Evolutionary conservation across 139 green algal species (phyloP).

Genomic region (Chlamydomonas eustigma): DNA sequence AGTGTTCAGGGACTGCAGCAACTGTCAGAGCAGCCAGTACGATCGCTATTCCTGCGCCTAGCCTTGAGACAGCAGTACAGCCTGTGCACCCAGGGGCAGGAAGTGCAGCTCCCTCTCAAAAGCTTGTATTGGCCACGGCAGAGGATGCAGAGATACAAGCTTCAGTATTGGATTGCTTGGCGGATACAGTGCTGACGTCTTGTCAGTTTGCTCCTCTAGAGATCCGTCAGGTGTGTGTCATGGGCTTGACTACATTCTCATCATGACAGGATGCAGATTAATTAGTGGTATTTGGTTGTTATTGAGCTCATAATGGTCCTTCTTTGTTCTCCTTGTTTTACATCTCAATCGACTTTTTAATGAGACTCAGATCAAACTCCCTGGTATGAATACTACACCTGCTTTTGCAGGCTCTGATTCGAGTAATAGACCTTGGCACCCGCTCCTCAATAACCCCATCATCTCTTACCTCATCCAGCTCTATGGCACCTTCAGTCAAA

Average conservation of each 20-base stretch:
- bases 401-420: conserved; percentile 47
- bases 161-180: conserved; percentile 52
- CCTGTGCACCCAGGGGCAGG: too few species aligned
- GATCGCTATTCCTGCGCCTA: too few species aligned
- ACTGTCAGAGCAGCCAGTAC: too few species aligned
- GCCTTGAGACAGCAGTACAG: too few species aligned
- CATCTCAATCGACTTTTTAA: too few species aligned
- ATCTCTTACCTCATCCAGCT: conserved; percentile 4
- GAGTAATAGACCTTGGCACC: conserved; percentile 52
- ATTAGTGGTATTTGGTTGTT: too few species aligned
- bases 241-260: too few species aligned
- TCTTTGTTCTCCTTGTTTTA: background rate
- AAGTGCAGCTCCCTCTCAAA: too few species aligned
- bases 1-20: too few species aligned
- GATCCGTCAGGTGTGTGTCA: conserved; percentile 13
- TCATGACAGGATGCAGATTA: too few species aligned
- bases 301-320: background rate
- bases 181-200: conserved; percentile 60
- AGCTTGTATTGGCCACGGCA: background rate
- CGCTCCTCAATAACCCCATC: conserved; percentile 7
- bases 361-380: too few species aligned
- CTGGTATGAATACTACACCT: too few species aligned
- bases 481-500: background rate
- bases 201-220: conserved; percentile 46
- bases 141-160: conserved; percentile 56